phyloP scores from a whole-genome alignment of 106 monocot species.

The Agapanthus africanus region DNA sequence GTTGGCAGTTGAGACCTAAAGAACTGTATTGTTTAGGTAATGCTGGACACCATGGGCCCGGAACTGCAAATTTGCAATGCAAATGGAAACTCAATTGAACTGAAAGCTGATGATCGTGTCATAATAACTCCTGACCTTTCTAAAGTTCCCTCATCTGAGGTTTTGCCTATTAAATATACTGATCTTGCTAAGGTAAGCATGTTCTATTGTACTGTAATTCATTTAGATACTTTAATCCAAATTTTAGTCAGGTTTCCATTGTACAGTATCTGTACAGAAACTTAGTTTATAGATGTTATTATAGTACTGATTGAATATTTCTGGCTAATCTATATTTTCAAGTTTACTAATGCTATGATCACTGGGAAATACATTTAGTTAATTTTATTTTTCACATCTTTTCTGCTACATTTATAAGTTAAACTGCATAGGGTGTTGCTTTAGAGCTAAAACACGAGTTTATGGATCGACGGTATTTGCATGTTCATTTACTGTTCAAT shows the following conservation, averaged over 20 bases:
- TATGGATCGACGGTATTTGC: background rate
- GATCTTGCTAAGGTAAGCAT: slow-evolving; percentile 47
- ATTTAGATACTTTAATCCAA: background rate
- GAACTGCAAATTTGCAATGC: slow-evolving; percentile 69
- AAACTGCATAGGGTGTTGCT: background rate
- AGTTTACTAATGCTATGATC: too few species aligned
- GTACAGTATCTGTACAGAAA: too few species aligned
- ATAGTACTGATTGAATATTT: too few species aligned
- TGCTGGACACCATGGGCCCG: slow-evolving; percentile 88
- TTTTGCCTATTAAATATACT: slow-evolving; percentile 50
- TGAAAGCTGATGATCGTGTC: slow-evolving; percentile 61
- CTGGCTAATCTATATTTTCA: too few species aligned
- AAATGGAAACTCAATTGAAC: slow-evolving; percentile 39
- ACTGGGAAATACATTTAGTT: too few species aligned
- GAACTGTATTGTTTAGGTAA: slow-evolving; percentile 42
- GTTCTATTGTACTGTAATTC: background rate
- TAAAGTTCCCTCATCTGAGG: slow-evolving; percentile 30
- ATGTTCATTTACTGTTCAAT: background rate
- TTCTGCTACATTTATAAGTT: background rate
- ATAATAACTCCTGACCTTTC: slow-evolving; percentile 60
- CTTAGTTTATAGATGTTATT: too few species aligned
- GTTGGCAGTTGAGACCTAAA: slow-evolving; percentile 5
- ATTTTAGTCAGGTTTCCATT: too few species aligned
- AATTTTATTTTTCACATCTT: background rate
- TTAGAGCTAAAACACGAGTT: background rate